These are phyloP conservation scores for Astrocystis sublimbata DNA, from an alignment of 495 filamentous ascomycete genomes.

Conservation along the genomic window DNA sequence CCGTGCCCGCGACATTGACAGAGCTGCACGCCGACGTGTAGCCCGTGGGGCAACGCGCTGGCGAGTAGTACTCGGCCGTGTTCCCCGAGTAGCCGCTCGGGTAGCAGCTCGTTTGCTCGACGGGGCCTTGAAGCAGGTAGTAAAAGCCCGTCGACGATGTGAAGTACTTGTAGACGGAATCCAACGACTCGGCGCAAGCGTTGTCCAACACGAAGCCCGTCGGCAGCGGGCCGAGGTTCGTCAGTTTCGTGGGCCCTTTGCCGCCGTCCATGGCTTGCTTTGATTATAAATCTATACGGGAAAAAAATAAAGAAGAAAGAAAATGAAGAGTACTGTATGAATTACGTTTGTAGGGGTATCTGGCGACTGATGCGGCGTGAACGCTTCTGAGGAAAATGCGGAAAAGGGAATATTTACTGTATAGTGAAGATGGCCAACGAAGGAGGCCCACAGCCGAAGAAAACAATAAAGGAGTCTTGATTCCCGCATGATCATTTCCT, in stretches of 20 bases:
- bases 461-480: too few relatives aligned
- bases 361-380: too few relatives aligned
- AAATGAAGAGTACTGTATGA: too few relatives aligned
- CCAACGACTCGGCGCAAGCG: not conserved
- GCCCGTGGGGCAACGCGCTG: conserved; percentile 10
- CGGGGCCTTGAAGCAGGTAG: conserved; percentile 7
- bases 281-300: too few relatives aligned
- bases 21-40: conserved; percentile 12
- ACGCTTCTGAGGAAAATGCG: too few relatives aligned
- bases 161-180: conserved; percentile 6
- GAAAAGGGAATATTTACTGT: too few relatives aligned
- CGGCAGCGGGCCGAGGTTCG: conserved; percentile 11
- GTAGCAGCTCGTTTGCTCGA: conserved; percentile 12
- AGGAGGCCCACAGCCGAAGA: too few relatives aligned
- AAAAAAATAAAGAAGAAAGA: too few relatives aligned
- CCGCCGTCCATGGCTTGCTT: not conserved
- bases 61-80: conserved; percentile 11
- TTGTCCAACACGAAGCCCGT: not conserved
- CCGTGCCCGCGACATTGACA: not conserved
- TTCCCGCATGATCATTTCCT: too few relatives aligned
- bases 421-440: too few relatives aligned
- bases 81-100: not conserved
- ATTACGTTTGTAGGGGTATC: too few relatives aligned
- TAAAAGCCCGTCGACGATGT: not conserved
- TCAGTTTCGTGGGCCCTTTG: not conserved